phyloP scores from a whole-genome alignment of 306 rosid genomes.

The Prunus fruticosa region DNA sequence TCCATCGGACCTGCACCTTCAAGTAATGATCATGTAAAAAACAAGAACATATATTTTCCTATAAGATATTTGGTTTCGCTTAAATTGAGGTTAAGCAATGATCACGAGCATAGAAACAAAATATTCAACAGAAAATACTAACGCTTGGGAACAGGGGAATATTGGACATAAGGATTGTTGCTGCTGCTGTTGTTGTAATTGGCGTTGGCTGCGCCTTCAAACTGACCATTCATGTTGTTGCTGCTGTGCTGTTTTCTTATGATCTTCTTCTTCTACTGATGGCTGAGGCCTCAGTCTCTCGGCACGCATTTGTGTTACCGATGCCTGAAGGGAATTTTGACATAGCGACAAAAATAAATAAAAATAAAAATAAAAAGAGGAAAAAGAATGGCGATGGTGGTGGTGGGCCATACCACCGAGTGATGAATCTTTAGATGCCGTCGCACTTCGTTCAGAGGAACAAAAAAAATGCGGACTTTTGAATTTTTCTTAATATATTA shows the following conservation, averaged over 20 bases:
- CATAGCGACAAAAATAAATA: no score
- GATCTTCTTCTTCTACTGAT: not conserved
- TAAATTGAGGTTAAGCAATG: not conserved
- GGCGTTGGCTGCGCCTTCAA: not conserved
- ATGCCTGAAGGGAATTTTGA: no score
- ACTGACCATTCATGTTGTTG: constrained; percentile 28
- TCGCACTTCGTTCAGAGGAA: not conserved
- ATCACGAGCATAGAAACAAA: not conserved
- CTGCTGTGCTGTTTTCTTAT: no score
- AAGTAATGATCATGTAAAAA: not conserved
- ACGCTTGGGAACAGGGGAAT: constrained; percentile 39
- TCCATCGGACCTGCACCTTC: constrained; percentile 39
- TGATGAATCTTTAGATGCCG: not conserved
- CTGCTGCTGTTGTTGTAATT: not conserved
- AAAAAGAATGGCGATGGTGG: not conserved
- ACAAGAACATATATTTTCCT: not conserved
- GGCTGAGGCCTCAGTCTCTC: not conserved
- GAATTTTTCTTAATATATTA: no score
- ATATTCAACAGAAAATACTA: constrained; percentile 22
- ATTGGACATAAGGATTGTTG: constrained; percentile 43
- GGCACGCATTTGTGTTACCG: no score
- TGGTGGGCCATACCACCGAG: not conserved
- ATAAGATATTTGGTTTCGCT: not conserved
- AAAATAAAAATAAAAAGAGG: not conserved
- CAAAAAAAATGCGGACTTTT: not conserved